phyloP scores from a whole-genome alignment of 176 grass and related monocot genomes.

The Aegilops umbellulata region DNA sequence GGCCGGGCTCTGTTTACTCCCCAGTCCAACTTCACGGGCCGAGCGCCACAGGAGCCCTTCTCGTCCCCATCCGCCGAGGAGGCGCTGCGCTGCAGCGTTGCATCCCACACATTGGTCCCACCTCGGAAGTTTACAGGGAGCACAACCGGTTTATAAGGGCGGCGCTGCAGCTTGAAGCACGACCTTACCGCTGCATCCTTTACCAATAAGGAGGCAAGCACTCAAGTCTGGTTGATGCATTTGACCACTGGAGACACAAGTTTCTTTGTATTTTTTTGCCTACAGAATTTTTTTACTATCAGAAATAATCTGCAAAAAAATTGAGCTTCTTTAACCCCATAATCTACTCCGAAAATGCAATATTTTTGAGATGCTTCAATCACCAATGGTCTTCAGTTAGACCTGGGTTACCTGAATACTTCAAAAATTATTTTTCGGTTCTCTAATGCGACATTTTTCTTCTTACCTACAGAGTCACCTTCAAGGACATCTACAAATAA shows the following conservation, averaged over 20 bases:
- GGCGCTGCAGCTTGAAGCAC: accelerated
- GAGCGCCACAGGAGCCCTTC: background rate
- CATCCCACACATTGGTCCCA: background rate
- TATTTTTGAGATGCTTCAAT: no score
- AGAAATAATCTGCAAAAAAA: no score
- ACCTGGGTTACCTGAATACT: no score
- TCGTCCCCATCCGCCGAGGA: background rate
- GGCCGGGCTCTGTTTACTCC: background rate
- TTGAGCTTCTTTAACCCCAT: no score
- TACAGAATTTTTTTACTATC: no score
- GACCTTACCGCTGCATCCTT: background rate
- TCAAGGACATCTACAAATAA: no score
- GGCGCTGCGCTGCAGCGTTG: background rate
- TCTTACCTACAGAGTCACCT: no score
- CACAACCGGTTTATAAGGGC: background rate
- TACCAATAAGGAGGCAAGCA: background rate
- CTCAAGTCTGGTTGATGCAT: background rate
- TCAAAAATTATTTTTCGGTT: no score
- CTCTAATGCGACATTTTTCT: no score
- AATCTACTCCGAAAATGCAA: no score
- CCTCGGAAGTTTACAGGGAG: background rate
- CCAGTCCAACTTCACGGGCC: background rate
- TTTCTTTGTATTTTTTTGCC: no score
- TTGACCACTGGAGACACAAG: background rate
- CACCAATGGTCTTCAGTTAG: no score